phyloP scores from a whole-genome alignment of 495 filamentous ascomycete genomes.

The Penicillium egyptiacum region DNA sequence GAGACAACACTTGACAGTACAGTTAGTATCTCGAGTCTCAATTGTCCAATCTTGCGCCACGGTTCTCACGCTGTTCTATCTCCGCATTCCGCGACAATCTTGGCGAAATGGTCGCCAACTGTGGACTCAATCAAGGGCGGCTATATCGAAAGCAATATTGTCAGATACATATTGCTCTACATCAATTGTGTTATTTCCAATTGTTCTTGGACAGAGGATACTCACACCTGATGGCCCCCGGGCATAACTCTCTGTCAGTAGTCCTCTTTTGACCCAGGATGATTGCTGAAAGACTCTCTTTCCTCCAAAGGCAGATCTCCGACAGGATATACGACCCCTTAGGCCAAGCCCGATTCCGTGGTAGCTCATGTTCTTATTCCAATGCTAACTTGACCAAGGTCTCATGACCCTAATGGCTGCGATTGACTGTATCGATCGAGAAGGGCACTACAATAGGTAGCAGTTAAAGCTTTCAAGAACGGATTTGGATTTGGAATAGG shows the following conservation, averaged over 20 bases:
- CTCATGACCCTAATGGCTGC: constrained; percentile 7
- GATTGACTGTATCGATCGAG: background rate
- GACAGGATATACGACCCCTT: background rate
- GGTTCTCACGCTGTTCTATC: constrained; percentile 67
- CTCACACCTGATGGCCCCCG: constrained; percentile 47
- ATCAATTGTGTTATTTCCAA: background rate
- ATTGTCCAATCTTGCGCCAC: background rate
- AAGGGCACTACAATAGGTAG: background rate
- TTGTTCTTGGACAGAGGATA: constrained; percentile 4
- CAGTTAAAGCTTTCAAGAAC: background rate
- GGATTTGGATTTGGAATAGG: background rate
- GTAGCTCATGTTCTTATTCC: constrained; percentile 22
- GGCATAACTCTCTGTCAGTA: constrained; percentile 50
- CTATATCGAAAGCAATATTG: constrained; percentile 36
- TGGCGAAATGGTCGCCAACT: constrained; percentile 76
- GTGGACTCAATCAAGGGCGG: constrained; percentile 73
- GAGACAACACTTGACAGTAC: constrained; percentile 58
- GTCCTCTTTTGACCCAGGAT: constrained; percentile 20
- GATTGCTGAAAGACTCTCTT: background rate
- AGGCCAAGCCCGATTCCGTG: constrained; percentile 13
- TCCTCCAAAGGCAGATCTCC: background rate
- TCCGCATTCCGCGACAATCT: constrained; percentile 67
- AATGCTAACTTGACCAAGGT: constrained; percentile 5
- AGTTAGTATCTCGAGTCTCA: background rate
- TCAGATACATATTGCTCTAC: background rate